Percentiles rank a stretch among this genome's conserved stretches.
Conservation (phyloP, 805 yeast species). For the Pichia nanzhaoensis region DNA sequence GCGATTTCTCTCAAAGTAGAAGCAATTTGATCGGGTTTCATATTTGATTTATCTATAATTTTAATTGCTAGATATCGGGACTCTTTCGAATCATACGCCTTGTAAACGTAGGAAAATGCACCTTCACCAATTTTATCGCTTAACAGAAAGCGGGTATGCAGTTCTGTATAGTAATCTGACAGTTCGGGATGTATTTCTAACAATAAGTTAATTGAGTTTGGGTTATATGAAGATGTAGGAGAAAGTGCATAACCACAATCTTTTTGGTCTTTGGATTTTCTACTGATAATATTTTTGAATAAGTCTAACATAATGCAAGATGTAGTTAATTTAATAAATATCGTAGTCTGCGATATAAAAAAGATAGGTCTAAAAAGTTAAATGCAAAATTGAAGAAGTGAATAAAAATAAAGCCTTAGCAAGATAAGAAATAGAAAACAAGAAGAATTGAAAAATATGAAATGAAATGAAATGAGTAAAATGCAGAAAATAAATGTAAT, state of each 20-base stretch:
- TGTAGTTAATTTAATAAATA: not conserved
- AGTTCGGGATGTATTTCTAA: conserved; percentile 13
- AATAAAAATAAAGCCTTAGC: not conserved
- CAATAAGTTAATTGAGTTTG: conserved; percentile 2
- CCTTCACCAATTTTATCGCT: conserved; percentile 62
- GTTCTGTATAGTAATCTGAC: conserved; percentile 23
- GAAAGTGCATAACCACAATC: conserved; percentile 4
- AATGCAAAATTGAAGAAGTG: too few species aligned
- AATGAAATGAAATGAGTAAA: not conserved
- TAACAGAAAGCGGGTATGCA: conserved; percentile 24
- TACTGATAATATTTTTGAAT: conserved; percentile 24
- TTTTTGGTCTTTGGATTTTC: conserved; percentile 10
- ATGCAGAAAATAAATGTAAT: not conserved
- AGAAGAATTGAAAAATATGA: conserved; percentile 2
- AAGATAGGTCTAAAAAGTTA: too few species aligned
- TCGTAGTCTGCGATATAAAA: too few species aligned
- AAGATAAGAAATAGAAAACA: not conserved
- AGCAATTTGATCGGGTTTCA: conserved; percentile 45
- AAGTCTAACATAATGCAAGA: conserved; percentile 22
- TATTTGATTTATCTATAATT: conserved; percentile 55
- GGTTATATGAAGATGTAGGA: not conserved
- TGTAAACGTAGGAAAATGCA: conserved; percentile 82
- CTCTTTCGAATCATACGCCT: conserved; percentile 46
- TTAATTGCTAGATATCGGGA: conserved; percentile 61
- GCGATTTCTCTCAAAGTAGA: conserved; percentile 66